Evolutionary conservation across 352 stramenopile species (phyloP), one percentile per base, ranked within the genome.

Genomic region (Globisporangium barbulae): DNA sequence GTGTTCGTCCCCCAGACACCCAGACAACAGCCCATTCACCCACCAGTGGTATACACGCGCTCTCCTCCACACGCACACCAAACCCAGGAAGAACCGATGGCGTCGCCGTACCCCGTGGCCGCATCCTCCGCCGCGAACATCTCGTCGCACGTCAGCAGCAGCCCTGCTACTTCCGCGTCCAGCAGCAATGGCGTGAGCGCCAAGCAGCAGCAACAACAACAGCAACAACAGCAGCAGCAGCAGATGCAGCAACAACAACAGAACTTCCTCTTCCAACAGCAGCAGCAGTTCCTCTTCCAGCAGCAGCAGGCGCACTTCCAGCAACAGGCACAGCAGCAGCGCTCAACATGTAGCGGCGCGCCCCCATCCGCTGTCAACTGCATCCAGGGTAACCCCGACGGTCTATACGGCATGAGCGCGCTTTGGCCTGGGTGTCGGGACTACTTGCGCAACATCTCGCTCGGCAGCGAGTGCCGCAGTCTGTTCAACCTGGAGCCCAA

Each of bases 401-500:
- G 61, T 0, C 55, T 81, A 31, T 49, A 70, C 13, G 81, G 74
- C 44, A 88, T 93, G 83, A 93, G 81, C 61, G 79, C 80, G 63
- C 72, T 93, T 25, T 90, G 79, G 79, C 78, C 78, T 9, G 73
- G 77, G 35, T 89, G 81, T 50, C 81, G 81, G 48, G 63, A 74
- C 8, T 91, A 75, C 60, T 64, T 93, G 62, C 79, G 76, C 62
- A 85, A 74, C 53, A 67, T 85, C 41, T 67, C 76, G 65, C 74
- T 94, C 31, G 86, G 86, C 39, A 79, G 73, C 48, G 77, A 87
- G 61, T 89, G 79, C 61, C 83, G 86, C 58, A 79, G 72, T 45
- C 78, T 89, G 30, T 94, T 94, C 64, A 89, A 89, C 69, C 71
- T 94, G 44, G 86, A 94, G 69, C 81, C 83, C 22, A 85, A 88